Evolutionary conservation across 805 yeast genomes (phyloP).

Genomic region (Wickerhamiella cacticola): DNA sequence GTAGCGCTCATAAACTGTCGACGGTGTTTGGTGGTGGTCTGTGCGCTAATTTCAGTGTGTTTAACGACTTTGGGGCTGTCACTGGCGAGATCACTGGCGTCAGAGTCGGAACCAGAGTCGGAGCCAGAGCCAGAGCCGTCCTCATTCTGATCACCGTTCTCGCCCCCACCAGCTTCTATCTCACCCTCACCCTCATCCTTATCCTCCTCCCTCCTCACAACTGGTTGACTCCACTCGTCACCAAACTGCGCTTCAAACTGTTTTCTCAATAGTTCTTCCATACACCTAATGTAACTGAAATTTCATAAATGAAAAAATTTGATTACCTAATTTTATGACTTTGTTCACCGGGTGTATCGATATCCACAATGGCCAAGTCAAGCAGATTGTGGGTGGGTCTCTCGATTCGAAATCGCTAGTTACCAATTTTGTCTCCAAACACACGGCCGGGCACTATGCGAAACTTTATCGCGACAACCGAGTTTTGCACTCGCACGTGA

Average conservation of each 20-base stretch:
- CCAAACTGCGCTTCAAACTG: conserved; percentile 30
- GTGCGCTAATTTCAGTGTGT: conserved; percentile 24
- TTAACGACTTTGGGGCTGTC: conserved; percentile 27
- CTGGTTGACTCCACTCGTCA: conserved; percentile 24
- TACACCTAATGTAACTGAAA: no score
- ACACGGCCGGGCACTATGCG: conserved; percentile 68
- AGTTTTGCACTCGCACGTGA: conserved; percentile 78
- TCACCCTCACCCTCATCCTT: conserved; percentile 13
- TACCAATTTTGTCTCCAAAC: conserved; percentile 69
- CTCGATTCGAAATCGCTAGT: conserved; percentile 36
- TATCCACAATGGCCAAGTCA: conserved; percentile 87
- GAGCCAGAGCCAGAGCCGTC: conserved; percentile 7
- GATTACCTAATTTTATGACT: conserved; percentile 43
- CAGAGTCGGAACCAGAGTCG: background rate
- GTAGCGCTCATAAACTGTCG: conserved; percentile 22
- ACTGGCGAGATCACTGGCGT: background rate
- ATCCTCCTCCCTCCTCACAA: conserved; percentile 6
- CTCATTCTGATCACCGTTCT: conserved; percentile 10
- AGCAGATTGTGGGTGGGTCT: conserved; percentile 94
- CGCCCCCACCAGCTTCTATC: conserved; percentile 11
- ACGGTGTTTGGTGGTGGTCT: conserved; percentile 20
- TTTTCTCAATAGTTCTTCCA: conserved; percentile 8
- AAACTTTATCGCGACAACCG: conserved; percentile 46
- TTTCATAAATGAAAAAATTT: background rate
- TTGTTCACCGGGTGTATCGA: conserved; percentile 89